Conservation (phyloP, 2,329 filamentous ascomycete genomes). For the Fusarium stilboides region DNA sequence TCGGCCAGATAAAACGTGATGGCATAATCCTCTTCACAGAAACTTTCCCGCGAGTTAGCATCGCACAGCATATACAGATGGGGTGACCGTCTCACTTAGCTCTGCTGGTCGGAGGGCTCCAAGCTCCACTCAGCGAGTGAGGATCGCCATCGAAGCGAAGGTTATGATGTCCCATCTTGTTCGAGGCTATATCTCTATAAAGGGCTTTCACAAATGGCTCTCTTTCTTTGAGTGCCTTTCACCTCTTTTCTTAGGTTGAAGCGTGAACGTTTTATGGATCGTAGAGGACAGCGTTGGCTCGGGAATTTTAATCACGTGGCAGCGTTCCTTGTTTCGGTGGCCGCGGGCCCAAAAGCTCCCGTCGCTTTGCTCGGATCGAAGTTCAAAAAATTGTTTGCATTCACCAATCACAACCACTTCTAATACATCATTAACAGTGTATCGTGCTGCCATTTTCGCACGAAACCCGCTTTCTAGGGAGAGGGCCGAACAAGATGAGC, state of each 20-base stretch:
- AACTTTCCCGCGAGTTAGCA: conserved; percentile 48
- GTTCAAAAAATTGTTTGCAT: background rate
- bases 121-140: conserved; percentile 53
- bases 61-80: background rate
- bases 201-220: background rate
- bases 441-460: conserved; percentile 14
- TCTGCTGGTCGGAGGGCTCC: conserved; percentile 58
- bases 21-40: conserved; percentile 66
- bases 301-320: conserved; percentile 37
- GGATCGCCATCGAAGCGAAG: conserved; percentile 55
- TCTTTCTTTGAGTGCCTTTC: background rate
- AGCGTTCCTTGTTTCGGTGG: conserved; percentile 2
- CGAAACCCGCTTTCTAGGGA: conserved; percentile 13
- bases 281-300: conserved; percentile 26
- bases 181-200: background rate
- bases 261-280: conserved; percentile 5
- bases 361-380: background rate
- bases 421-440: conserved; percentile 6
- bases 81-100: conserved; percentile 54
- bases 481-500: conserved; percentile 8
- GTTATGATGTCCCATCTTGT: conserved; percentile 54
- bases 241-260: background rate
- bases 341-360: background rate
- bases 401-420: background rate
- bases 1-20: conserved; percentile 61